Conservation (phyloP, 139 green algal species). For the Chlorella sorokiniana region DNA sequence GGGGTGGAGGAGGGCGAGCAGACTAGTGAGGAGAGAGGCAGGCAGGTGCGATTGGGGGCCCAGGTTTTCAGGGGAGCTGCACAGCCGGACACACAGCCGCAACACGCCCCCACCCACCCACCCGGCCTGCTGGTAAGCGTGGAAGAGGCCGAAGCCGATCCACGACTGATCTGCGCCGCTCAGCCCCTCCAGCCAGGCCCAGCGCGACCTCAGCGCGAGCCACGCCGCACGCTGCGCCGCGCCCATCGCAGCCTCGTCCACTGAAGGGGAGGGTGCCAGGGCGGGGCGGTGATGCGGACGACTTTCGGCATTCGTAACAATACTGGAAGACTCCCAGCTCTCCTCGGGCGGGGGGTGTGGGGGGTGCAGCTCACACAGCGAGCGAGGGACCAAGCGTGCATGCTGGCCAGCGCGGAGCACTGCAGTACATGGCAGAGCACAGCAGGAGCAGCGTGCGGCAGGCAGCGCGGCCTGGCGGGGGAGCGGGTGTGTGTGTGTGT, state of each 20-base stretch:
- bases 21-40: too few relatives aligned
- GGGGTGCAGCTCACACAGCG: too few relatives aligned
- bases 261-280: not conserved
- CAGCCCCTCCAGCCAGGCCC: conserved; percentile 45
- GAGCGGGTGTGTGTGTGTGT: not conserved
- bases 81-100: not conserved
- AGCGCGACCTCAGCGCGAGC: not conserved
- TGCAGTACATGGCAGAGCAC: too few relatives aligned
- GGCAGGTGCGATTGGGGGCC: too few relatives aligned
- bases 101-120: not conserved
- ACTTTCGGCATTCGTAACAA: not conserved
- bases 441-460: too few relatives aligned
- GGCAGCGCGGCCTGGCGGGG: too few relatives aligned
- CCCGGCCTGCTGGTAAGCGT: conserved; percentile 33
- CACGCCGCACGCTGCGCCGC: not conserved
- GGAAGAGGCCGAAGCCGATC: conserved; percentile 62
- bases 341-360: too few relatives aligned
- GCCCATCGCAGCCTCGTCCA: not conserved
- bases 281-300: not conserved
- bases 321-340: too few relatives aligned
- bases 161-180: conserved; percentile 50
- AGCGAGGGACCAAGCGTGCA: too few relatives aligned
- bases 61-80: not conserved
- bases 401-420: too few relatives aligned
- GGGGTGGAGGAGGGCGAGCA: too few relatives aligned